Evolutionary conservation across 768 basidiomycete genomes (phyloP), one percentile per base, ranked within the genome.

Genomic region (Naganishia antarctica): DNA sequence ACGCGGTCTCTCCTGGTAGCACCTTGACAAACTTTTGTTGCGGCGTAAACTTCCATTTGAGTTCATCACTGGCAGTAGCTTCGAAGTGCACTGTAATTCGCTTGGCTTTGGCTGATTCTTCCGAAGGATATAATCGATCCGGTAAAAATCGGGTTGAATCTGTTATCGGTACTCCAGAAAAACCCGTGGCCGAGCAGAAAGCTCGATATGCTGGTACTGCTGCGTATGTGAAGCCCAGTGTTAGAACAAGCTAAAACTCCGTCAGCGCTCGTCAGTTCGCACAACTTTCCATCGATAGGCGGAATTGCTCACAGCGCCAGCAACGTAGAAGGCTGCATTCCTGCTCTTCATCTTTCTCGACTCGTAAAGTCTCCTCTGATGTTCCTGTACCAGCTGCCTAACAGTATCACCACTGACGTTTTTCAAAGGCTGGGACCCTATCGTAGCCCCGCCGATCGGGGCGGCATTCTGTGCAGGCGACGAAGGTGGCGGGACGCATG

Each of bases 181-280:
- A 99, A 9, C 96, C 96, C 3, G 96, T 99, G 15, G 93, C 90
- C 7, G 91, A 88, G 77, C 96, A 99, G 80, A 99, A 99, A 79
- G 94, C 92, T 66, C 96, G 87, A 78, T 99, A 99, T 16, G 97
- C 82, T 0, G 96, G 96, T 0, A 98, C 94, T 40, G 94, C 90
- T 12, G 96, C 96, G 75, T 99, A 99, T n/a, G 92, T 88, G 26
- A 87, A 82, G 16, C 94, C 94, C 3, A 89, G 79, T 2, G 85
- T 87, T 29, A 87, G 70, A 29, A 96, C 78, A 49, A 94, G 85
- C 91, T 94, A 66, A 12, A 40, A 21, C 23, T 12, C 25, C 28
- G 2, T 9, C 21, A 60, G 11, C 4, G 43, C 31, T n/a, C n/a
- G n/a, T n/a, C n/a, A n/a, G n/a, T n/a, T n/a, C n/a, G n/a, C n/a